Evolutionary conservation across 2,329 filamentous ascomycete genomes (phyloP), one percentile per base, ranked within the genome.

Genomic region (Ascochyta pisi): DNA sequence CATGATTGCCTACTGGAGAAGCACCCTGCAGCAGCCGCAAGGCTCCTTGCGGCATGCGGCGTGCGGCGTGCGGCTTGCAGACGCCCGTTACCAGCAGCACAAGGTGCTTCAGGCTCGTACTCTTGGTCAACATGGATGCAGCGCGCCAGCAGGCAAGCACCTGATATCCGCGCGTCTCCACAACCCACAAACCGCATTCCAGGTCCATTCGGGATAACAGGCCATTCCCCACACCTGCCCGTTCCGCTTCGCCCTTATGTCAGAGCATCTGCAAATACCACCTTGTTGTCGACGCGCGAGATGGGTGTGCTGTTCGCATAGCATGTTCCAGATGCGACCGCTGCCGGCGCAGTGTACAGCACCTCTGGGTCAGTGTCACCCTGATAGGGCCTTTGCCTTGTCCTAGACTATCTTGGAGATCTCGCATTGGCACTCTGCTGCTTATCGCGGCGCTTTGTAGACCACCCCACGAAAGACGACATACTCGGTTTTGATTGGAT

Each of bases 381-480:
- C 38, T 51, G 53, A 51, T 56, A 56, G 53, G 47, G 47, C 38
- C 38, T 56, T 51, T 47, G 43, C 53, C 52, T 35, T 54, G 39
- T 37, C 48, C 38, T 52, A 44, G 31, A 37, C 44, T 50, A 56
- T 56, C 53, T 46, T 34, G 37, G 39, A 45, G 19, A 49, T 47
- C 39, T 53, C 54, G 16, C 45, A 45, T 44, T 49, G 45, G 40
- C 46, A 35, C 29, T 24, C 41, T 22, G 43, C 48, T 55, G 52
- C 66, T 68, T 68, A 68, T 68, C 66, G 61, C 62, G 16, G 46
- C 46, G 44, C 57, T 51, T 48, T 56, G 62, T 56, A 50, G 54
- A 24, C 51, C 53, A 64, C 64, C 64, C 66, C 66, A 68, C 66
- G 66, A 59, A 37, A 16, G 39, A 31, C 41, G 27, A 41, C 35